Base-by-base conservation (phyloP, 1,139 yeast genomes). In the Protomyces lactucae-debilis region DNA sequence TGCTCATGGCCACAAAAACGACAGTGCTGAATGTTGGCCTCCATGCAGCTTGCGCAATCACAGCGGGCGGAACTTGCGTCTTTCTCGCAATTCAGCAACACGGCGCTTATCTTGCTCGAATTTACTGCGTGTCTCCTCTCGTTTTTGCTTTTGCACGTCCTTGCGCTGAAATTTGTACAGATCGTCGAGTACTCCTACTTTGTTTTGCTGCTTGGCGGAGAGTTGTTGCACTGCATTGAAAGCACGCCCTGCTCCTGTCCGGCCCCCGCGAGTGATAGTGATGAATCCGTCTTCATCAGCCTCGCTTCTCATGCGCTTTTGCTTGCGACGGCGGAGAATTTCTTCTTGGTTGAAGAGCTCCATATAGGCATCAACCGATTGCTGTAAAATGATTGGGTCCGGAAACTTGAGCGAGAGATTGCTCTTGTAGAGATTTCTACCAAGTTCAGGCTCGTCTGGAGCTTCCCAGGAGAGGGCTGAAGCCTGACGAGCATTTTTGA, bases 111-210 rank as follows among this genome's bases (percentile, higher is more conserved):
- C 99, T 68, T 86, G 85, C 74, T 88, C 90, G 77, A 91, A 95
- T 75, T 91, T 88, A 67, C 78, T 80, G 72, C 93, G 79, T 73
- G 95, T 79, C 63, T 88, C 91, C 73, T 89, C 89, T 89, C 93
- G 90, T 75, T 92, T 97, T 69, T 83, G 85, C 80, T 93, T 93
- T 82, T 92, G 93, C 73, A 85, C 83, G 74, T 95, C 96, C 76
- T 99, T 85, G 71, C 93, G 83, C 78, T 95, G 99, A 84, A 92
- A 95, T 71, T 97, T 82, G 79, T 95, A 95, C 79, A 95, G 93
- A 76, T 95, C 98, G 89, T 71, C 91, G 95, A 76, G 88, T 88
- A 78, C 82, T 85, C 75, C 87, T 85, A 76, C 82, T 78, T 75
- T 75, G 65, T 76, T 75, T 56, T 82, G 83, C 66, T 78, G 78